Percentiles rank a stretch among this genome's conserved stretches.
These are phyloP conservation scores for Leptographium flavum DNA, from an alignment of 2,329 filamentous ascomycete species.

Conservation along the genomic window DNA sequence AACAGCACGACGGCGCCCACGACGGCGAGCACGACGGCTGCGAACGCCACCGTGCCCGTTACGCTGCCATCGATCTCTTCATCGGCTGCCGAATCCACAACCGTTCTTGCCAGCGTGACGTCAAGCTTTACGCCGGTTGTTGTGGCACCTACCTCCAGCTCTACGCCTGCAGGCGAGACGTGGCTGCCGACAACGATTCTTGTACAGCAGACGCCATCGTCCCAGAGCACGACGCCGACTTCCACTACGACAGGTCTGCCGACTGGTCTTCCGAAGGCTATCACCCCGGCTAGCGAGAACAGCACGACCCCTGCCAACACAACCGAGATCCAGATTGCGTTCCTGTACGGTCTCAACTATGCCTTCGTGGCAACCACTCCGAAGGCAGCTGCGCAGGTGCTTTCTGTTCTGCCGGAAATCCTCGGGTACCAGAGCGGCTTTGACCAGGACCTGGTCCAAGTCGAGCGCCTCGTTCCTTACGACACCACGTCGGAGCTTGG, in stretches of 20 bases:
- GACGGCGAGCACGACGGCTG: not conserved
- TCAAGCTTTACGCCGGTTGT: not conserved
- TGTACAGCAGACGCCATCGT: conserved; percentile 31
- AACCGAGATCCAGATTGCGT: conserved; percentile 70
- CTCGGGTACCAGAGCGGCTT: conserved; percentile 52
- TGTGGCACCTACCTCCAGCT: not conserved
- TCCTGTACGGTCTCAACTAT: conserved; percentile 70
- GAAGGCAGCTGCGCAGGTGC: conserved; percentile 71
- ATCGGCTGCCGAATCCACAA: not conserved
- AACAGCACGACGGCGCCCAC: not conserved
- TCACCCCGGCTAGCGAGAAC: conserved; percentile 49
- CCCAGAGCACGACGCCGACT: conserved; percentile 23
- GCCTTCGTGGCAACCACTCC: conserved; percentile 60
- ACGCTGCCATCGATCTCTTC: not conserved
- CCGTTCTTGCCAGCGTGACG: not conserved
- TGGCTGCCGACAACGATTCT: conserved; percentile 49
- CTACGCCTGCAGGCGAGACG: conserved; percentile 7
- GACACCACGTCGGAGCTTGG: conserved; percentile 55
- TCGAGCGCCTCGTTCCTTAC: conserved; percentile 61
- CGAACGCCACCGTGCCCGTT: not conserved
- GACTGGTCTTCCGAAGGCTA: conserved; percentile 55
- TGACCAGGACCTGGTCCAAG: conserved; percentile 35
- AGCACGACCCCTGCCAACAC: conserved; percentile 44
- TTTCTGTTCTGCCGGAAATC: conserved; percentile 59
- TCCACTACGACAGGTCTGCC: conserved; percentile 42